Base-by-base conservation (phyloP, 2,329 filamentous ascomycete species). In the Parastagonospora avenae region DNA sequence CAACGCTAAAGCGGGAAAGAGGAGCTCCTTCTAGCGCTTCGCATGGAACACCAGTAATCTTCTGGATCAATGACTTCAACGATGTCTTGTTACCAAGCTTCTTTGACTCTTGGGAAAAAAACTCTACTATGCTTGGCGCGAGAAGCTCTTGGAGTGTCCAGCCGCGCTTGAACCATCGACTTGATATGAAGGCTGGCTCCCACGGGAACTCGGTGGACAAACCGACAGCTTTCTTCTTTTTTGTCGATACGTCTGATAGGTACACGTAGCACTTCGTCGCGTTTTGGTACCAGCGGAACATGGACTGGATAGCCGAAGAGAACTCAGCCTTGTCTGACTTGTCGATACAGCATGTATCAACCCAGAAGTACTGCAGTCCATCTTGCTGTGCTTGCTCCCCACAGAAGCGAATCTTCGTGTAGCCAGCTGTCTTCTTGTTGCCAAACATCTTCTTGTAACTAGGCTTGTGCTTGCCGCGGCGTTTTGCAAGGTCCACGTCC, bases 301-400 rank as follows among this genome's bases (percentile, higher is more conserved):
- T 42, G 12, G 39, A 42, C 12, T 10, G n/a, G 6, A 45, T 45
- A 11, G 42, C 42, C 19, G 2, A 14, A 10, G 42, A 37, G 33
- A 29, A 33, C 24, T 45, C 32, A 37, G 32, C 32, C 11, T 16
- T 37, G 19, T 37, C n/a, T 31, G 28, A 27, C 10, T 16, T 56
- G 6, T 56, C 44, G 12, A 56, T 55, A 41, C 38, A 54, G 29
- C 43, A 54, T 24, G 43, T 52, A 15, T 52, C 32, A 4, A 52
- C 29, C 48, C 32, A 48, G 37, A 52, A 52, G 43, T 52, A 52
- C 15, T 47, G 37, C 32, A 51, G 33, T 19, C 45, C 39, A 30
- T 52, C 46, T 2, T 11, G 15, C n/a, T 35, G 12, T 29, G 46
- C 52, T 46, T 51, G 47, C 35, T 48, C 9, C 15, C 16, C 28